Evolutionary conservation across 768 basidiomycete genomes (phyloP), one percentile per base, ranked within the genome.

Genomic region (Hemileccinum impolitum): DNA sequence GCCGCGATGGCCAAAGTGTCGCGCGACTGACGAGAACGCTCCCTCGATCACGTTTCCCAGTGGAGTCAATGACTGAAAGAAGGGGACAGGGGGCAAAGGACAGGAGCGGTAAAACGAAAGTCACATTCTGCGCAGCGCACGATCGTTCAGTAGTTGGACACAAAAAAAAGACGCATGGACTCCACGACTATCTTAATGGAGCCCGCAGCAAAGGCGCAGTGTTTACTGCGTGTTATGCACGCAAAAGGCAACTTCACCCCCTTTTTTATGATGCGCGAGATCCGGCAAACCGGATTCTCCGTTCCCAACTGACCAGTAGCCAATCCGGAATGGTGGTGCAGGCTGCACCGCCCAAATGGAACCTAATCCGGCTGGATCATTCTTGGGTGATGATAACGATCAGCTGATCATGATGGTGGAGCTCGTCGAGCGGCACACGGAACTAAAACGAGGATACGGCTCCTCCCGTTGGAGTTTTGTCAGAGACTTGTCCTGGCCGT

Each of bases 251-350:
- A 92, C 72, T 85, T 89, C 61, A 82, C 91, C 15, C 76, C 60
- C 46, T 45, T 43, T 46, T 77, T 64, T 91, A 90, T 64, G 41
- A 87, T 11, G 10, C 15, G 92, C 83, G 94, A 55, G 90, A 82
- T 53, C 95, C 95, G 0, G 88, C 84, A 6, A 86, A 84, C 69
- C 45, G 60, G 48, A 37, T 45, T 30, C 30, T 92, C 88, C 21
- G 81, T 90, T 46, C 40, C 86, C 88, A 10, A 90, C 87, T 34
- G 85, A 87, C 47, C 51, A 85, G 82, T 78, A 90, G 92, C 46
- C 54, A 40, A 36, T 34, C 48, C 46, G 80, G 82, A 85, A 50
- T 38, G 71, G 8, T 42, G 65, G 26, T 36, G 44, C 42, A 47
- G 14, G 44, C 41, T 36, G 51, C 58, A 63, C 45, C 52, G 44